Conservation (phyloP, 495 filamentous ascomycete genomes). For the Aspergillus homomorphus region DNA sequence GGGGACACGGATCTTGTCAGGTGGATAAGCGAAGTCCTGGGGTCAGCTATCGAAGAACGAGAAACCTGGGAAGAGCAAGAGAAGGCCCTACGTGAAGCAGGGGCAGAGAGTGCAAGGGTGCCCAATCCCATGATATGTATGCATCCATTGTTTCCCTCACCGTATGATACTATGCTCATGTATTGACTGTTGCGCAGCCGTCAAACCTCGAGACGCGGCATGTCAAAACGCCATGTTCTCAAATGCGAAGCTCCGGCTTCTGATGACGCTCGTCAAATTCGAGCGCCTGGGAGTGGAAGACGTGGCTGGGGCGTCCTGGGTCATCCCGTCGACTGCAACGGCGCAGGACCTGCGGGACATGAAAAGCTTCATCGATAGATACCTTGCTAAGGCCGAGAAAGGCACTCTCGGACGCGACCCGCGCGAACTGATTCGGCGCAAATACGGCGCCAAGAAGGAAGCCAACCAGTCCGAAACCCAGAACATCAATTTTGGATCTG, state of each 20-base stretch:
- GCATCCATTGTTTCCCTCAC: slow-evolving; percentile 13
- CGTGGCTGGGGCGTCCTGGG: slow-evolving; percentile 74
- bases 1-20: slow-evolving; percentile 68
- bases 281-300: slow-evolving; percentile 65
- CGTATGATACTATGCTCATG: background rate
- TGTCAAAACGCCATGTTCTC: slow-evolving; percentile 75
- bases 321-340: slow-evolving; percentile 65
- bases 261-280: slow-evolving; percentile 74
- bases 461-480: slow-evolving; percentile 33
- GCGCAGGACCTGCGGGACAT: slow-evolving; percentile 60
- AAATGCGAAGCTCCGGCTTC: slow-evolving; percentile 83
- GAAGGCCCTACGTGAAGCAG: slow-evolving; percentile 50
- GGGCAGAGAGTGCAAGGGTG: slow-evolving; percentile 35
- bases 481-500: slow-evolving; percentile 57
- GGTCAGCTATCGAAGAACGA: slow-evolving; percentile 66
- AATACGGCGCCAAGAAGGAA: slow-evolving; percentile 49
- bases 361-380: slow-evolving; percentile 62
- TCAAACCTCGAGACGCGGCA: slow-evolving; percentile 67
- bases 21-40: slow-evolving; percentile 75
- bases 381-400: slow-evolving; percentile 67
- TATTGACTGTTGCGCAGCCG: slow-evolving; percentile 39
- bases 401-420: slow-evolving; percentile 61
- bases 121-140: slow-evolving; percentile 43
- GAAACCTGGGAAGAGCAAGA: slow-evolving; percentile 75
- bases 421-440: slow-evolving; percentile 71